Evolutionary conservation across 1,139 yeast species (phyloP).

Genomic region (Taiozyma sp.): DNA sequence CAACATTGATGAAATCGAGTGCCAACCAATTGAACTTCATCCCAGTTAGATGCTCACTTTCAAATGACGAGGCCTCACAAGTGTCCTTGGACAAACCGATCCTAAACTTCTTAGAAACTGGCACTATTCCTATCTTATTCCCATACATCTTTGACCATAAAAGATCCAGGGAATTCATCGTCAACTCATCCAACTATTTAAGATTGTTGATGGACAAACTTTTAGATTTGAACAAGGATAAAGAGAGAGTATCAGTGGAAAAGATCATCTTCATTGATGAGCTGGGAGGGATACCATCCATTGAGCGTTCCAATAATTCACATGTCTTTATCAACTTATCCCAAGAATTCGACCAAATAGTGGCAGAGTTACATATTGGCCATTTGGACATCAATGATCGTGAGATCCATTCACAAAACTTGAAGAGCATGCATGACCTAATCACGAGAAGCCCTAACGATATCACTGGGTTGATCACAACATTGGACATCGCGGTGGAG

Average conservation of each 20-base stretch:
- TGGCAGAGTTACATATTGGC: constrained; percentile 45
- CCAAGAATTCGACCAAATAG: constrained; percentile 72
- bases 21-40: background rate
- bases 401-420: constrained; percentile 26
- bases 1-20: background rate
- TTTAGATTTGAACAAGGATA: constrained; percentile 5
- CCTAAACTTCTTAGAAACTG: background rate
- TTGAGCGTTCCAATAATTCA: constrained; percentile 74
- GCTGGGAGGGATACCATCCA: constrained; percentile 86
- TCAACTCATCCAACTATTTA: constrained; percentile 15
- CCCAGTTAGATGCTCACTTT: constrained; percentile 3
- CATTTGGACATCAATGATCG: constrained; percentile 15
- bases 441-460: constrained; percentile 30
- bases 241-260: constrained; percentile 46
- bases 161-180: constrained; percentile 13
- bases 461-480: constrained; percentile 35
- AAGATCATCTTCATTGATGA: constrained; percentile 77
- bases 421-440: constrained; percentile 29
- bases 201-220: constrained; percentile 14
- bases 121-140: constrained; percentile 17
- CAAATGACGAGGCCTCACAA: background rate
- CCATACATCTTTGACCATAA: constrained; percentile 17
- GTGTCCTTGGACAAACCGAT: background rate
- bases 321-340: constrained; percentile 84
- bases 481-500: constrained; percentile 24